phyloP scores from a whole-genome alignment of 1,284 basidiomycete genomes.

The Rhodotorula sp. region DNA sequence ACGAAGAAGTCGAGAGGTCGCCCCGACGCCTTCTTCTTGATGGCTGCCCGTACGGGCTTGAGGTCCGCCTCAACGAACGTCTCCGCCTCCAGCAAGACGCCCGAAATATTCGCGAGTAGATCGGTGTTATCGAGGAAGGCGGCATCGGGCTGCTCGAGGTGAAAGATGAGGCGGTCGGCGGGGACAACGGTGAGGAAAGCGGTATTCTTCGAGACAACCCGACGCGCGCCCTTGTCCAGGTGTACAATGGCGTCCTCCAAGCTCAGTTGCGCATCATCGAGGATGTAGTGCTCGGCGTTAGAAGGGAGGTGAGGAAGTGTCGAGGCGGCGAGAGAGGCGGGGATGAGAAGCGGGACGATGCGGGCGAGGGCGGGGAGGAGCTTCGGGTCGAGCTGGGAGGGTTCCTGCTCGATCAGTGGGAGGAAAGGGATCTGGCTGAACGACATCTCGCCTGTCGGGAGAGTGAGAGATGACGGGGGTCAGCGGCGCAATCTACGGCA shows the following conservation, averaged over 20 bases:
- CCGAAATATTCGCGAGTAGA: constrained; percentile 61
- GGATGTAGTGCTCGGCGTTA: constrained; percentile 55
- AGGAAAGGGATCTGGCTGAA: constrained; percentile 39
- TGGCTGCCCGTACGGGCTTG: constrained; percentile 25
- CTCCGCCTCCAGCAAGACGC: constrained; percentile 69
- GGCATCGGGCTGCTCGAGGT: constrained; percentile 67
- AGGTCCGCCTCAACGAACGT: constrained; percentile 49
- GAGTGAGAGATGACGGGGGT: background rate
- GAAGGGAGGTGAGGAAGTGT: constrained; percentile 39
- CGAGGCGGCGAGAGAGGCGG: constrained; percentile 41
- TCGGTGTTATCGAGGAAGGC: constrained; percentile 61
- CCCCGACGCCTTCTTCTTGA: constrained; percentile 24
- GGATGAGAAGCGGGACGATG: constrained; percentile 70
- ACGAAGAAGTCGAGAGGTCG: constrained; percentile 56
- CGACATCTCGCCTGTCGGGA: constrained; percentile 26
- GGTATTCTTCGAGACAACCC: constrained; percentile 55
- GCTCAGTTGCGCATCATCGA: constrained; percentile 56
- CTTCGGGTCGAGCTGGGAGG: constrained; percentile 23
- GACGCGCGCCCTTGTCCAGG: constrained; percentile 73
- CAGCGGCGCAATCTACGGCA: too few species aligned
- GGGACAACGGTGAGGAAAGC: constrained; percentile 54
- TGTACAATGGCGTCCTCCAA: constrained; percentile 62
- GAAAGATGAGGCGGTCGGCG: constrained; percentile 66
- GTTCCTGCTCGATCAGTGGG: constrained; percentile 24
- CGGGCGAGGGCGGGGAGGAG: constrained; percentile 65